phyloP scores from a whole-genome alignment of 352 stramenopile genomes.

The Phytopythium mirpurense region DNA sequence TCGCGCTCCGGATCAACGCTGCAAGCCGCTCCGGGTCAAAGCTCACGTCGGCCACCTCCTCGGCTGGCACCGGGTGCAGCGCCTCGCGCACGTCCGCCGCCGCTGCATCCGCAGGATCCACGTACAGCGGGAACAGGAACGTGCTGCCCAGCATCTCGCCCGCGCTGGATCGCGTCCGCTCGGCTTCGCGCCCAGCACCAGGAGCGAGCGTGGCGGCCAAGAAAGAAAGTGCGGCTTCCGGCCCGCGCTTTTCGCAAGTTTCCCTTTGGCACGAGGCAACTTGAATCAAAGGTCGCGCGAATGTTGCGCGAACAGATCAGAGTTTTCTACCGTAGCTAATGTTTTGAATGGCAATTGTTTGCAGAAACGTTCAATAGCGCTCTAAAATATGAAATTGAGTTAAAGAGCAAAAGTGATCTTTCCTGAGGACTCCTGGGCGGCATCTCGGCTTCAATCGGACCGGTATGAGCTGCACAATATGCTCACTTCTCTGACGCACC shows the following conservation, averaged over 20 bases:
- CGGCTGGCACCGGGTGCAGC: constrained; percentile 15
- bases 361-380: too few relatives aligned
- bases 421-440: too few relatives aligned
- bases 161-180: not conserved
- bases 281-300: not conserved
- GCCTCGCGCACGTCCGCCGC: constrained; percentile 17
- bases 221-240: not conserved
- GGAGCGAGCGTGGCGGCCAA: not conserved
- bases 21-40: constrained; percentile 36
- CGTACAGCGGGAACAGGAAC: constrained; percentile 54
- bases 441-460: too few relatives aligned
- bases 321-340: not conserved
- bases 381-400: too few relatives aligned
- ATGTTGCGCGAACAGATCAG: not conserved
- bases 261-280: not conserved
- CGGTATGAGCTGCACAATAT: too few relatives aligned
- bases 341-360: not conserved
- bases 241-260: not conserved
- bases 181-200: not conserved
- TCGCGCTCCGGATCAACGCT: constrained; percentile 26
- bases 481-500: too few relatives aligned
- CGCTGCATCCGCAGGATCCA: constrained; percentile 22
- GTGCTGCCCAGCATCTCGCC: constrained; percentile 41
- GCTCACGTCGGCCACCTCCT: not conserved
- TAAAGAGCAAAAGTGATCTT: too few relatives aligned